Evolutionary conservation across 441 rosid genomes (phyloP).

Genomic region (Pelargonium australe): DNA sequence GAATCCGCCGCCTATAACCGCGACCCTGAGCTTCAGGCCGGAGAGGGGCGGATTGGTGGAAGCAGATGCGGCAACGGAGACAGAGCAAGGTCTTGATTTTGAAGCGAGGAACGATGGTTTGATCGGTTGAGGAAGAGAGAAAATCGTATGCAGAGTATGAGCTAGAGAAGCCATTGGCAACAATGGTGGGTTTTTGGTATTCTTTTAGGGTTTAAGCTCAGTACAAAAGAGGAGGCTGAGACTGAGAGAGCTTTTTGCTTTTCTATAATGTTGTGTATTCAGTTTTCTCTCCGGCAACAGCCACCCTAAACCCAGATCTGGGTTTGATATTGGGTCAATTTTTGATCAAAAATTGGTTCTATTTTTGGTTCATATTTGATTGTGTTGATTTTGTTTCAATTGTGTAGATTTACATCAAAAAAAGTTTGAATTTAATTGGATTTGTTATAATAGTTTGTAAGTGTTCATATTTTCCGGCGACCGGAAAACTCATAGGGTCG

Average conservation of each 20-base stretch:
- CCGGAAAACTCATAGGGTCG: slow-evolving; percentile 16
- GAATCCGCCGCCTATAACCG: slow-evolving; percentile 56
- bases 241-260: neutral
- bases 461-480: too few species aligned
- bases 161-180: neutral
- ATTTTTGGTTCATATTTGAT: too few species aligned
- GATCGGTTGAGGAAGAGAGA: neutral
- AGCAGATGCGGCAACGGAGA: slow-evolving; percentile 20
- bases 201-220: neutral
- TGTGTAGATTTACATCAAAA: too few species aligned
- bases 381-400: too few species aligned
- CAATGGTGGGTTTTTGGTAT: neutral
- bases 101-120: too few species aligned
- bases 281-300: neutral
- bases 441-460: too few species aligned
- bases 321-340: too few species aligned
- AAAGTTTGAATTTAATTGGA: too few species aligned
- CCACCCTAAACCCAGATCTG: too few species aligned
- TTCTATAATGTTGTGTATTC: too few species aligned
- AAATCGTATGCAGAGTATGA: neutral
- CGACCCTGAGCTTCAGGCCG: slow-evolving; percentile 45
- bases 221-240: neutral
- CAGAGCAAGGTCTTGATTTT: neutral
- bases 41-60: slow-evolving; percentile 20
- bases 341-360: too few species aligned